A percentile compares a stretch with the other conserved stretches of the same genome.
Conservation (phyloP, 495 filamentous ascomycete species). For the Bathelium albidoporum region DNA sequence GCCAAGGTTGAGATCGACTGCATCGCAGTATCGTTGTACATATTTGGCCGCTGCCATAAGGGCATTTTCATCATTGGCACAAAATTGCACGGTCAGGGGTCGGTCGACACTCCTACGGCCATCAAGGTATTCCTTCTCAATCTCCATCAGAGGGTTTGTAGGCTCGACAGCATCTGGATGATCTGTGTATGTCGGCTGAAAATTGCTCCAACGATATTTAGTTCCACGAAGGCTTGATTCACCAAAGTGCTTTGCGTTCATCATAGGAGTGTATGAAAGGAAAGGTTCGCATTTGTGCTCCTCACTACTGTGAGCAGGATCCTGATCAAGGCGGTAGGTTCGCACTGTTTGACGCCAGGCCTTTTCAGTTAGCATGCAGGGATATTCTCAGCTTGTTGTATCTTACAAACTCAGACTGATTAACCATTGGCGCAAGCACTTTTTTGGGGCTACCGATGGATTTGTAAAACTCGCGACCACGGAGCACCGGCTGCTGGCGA, state of each 20-base stretch:
- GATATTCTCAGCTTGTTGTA: too few species aligned
- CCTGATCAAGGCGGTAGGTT: not conserved
- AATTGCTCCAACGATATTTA: slow-evolving; percentile 64
- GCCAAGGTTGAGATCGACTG: slow-evolving; percentile 93
- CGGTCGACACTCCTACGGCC: slow-evolving; percentile 75
- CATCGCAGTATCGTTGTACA: slow-evolving; percentile 78
- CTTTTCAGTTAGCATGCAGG: not conserved
- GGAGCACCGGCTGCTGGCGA: not conserved
- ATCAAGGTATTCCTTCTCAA: slow-evolving; percentile 51
- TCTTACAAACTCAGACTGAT: slow-evolving; percentile 94
- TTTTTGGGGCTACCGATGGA: slow-evolving; percentile 84
- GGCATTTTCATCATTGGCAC: slow-evolving; percentile 74
- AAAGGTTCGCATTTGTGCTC: slow-evolving; percentile 22
- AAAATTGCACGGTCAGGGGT: slow-evolving; percentile 93
- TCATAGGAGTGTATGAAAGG: slow-evolving; percentile 88
- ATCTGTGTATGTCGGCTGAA: slow-evolving; percentile 25
- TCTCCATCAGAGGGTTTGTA: slow-evolving; percentile 10
- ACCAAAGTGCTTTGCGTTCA: slow-evolving; percentile 76
- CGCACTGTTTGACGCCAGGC: slow-evolving; percentile 2
- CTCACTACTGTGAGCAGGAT: not conserved
- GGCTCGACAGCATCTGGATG: slow-evolving; percentile 5
- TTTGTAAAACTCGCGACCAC: slow-evolving; percentile 80
- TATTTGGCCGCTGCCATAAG: slow-evolving; percentile 65
- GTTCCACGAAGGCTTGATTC: slow-evolving; percentile 38
- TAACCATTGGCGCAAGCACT: slow-evolving; percentile 94